Evolutionary conservation across 495 filamentous ascomycete genomes (phyloP).

Genomic region (Neurospora sp.): DNA sequence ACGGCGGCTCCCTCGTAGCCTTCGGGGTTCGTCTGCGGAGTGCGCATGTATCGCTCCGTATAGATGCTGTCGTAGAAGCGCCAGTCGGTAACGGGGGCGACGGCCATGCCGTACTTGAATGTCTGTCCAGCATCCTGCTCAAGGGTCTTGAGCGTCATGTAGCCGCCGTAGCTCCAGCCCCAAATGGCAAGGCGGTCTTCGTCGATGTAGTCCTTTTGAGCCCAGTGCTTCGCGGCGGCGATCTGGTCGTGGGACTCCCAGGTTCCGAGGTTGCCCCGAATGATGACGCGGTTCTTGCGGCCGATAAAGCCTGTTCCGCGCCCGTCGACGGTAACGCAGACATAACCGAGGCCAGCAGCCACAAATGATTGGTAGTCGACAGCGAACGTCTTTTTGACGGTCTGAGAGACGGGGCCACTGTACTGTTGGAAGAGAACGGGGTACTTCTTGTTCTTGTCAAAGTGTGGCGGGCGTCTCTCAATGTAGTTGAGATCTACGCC

Average conservation of each 20-base stretch:
- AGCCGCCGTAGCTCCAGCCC: conserved; percentile 98
- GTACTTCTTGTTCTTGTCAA: conserved; percentile 75
- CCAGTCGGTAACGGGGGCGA: conserved; percentile 97
- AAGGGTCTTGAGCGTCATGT: conserved; percentile 92
- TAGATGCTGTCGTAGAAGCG: conserved; percentile 91
- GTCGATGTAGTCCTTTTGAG: conserved; percentile 74
- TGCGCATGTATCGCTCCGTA: conserved; percentile 94
- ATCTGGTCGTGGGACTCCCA: conserved; percentile 90
- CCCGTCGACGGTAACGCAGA: conserved; percentile 91
- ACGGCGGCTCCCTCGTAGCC: conserved; percentile 75
- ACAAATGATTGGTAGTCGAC: conserved; percentile 90
- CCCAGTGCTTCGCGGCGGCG: conserved; percentile 79
- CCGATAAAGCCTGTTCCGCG: conserved; percentile 89
- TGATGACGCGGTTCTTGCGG: conserved; percentile 67
- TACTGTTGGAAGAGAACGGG: conserved; percentile 93
- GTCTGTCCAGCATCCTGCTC: conserved; percentile 83
- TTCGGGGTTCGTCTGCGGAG: conserved; percentile 63
- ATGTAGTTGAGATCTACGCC: conserved; percentile 70
- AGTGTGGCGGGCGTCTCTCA: conserved; percentile 84
- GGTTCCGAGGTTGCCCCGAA: conserved; percentile 74
- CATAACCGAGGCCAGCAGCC: conserved; percentile 77
- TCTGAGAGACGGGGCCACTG: conserved; percentile 81
- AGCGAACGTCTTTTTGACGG: conserved; percentile 66
- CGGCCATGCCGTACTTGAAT: conserved; percentile 94
- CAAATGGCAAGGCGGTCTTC: conserved; percentile 76